Conservation (phyloP, 2,329 filamentous ascomycete genomes). For the Chrysosporium queenslandicum region DNA sequence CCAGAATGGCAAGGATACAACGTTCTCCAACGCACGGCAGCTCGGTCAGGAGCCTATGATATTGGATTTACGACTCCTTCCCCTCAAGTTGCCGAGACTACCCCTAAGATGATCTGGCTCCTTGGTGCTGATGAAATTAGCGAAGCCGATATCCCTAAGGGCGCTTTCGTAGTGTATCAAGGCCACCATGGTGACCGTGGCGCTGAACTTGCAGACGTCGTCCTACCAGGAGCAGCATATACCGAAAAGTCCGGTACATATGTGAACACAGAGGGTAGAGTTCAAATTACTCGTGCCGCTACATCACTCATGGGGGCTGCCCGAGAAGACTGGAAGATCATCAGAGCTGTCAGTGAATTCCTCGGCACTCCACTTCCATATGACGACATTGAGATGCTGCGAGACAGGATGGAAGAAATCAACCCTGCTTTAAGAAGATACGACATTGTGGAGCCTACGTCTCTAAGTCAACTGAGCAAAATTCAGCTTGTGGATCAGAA, state of each 20-base stretch:
- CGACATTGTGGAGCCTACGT: slow-evolving; percentile 76
- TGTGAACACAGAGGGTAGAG: slow-evolving; percentile 93
- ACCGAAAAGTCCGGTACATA: slow-evolving; percentile 95
- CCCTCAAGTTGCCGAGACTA: slow-evolving; percentile 66
- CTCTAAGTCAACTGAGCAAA: slow-evolving; percentile 68
- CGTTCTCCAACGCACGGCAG: slow-evolving; percentile 85
- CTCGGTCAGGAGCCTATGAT: slow-evolving; percentile 86
- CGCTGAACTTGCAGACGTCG: slow-evolving; percentile 82
- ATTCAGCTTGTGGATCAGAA: slow-evolving; percentile 94
- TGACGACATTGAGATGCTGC: slow-evolving; percentile 78
- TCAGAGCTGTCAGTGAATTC: slow-evolving; percentile 86
- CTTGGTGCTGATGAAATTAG: slow-evolving; percentile 88
- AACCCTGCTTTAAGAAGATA: slow-evolving; percentile 82
- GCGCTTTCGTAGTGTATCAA: slow-evolving; percentile 95
- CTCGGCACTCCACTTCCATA: slow-evolving; percentile 79
- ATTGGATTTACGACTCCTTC: slow-evolving; percentile 88
- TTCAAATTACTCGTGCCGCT: slow-evolving; percentile 85
- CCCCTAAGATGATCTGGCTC: slow-evolving; percentile 92
- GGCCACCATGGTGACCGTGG: slow-evolving; percentile 94
- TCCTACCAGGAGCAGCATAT: slow-evolving; percentile 89
- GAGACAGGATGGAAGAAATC: slow-evolving; percentile 92
- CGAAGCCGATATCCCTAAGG: slow-evolving; percentile 79
- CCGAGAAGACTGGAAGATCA: slow-evolving; percentile 97
- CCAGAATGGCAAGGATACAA: slow-evolving; percentile 97
- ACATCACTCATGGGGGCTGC: slow-evolving; percentile 81